These are phyloP conservation scores for Isabelozyma heimii DNA, from an alignment of 805 yeast genomes.

Conservation along the genomic window DNA sequence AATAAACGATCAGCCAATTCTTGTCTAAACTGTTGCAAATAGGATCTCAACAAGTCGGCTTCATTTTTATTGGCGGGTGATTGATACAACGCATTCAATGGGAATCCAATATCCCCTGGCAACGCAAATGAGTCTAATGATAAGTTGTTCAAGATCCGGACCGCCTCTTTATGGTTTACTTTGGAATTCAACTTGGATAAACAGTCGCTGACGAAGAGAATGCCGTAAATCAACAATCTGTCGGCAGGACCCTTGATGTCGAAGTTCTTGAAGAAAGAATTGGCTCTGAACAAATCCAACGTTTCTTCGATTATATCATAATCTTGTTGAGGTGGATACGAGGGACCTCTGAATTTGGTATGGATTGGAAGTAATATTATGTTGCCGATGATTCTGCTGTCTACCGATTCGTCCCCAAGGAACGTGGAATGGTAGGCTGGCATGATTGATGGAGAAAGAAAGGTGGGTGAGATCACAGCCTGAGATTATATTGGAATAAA, in stretches of 20 bases:
- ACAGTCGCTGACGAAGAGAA: conserved; percentile 83
- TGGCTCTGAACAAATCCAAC: conserved; percentile 89
- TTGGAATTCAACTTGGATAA: conserved; percentile 55
- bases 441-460: conserved; percentile 16
- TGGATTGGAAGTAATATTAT: conserved; percentile 81
- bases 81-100: conserved; percentile 74
- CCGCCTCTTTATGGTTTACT: conserved; percentile 57
- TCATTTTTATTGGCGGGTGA: conserved; percentile 76
- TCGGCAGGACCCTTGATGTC: conserved; percentile 96
- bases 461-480: not conserved
- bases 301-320: conserved; percentile 93
- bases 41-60: conserved; percentile 73
- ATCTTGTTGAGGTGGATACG: conserved; percentile 66
- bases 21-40: conserved; percentile 91
- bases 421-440: conserved; percentile 82
- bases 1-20: conserved; percentile 82
- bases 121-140: conserved; percentile 84
- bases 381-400: conserved; percentile 70
- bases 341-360: conserved; percentile 87
- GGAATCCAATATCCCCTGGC: conserved; percentile 96
- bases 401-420: conserved; percentile 55
- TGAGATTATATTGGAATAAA: not conserved
- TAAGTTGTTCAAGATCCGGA: conserved; percentile 70
- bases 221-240: conserved; percentile 89
- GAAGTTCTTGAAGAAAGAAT: conserved; percentile 93